phyloP scores from a whole-genome alignment of 176 grass and related monocot species.

The Tillandsia fasciculata region DNA sequence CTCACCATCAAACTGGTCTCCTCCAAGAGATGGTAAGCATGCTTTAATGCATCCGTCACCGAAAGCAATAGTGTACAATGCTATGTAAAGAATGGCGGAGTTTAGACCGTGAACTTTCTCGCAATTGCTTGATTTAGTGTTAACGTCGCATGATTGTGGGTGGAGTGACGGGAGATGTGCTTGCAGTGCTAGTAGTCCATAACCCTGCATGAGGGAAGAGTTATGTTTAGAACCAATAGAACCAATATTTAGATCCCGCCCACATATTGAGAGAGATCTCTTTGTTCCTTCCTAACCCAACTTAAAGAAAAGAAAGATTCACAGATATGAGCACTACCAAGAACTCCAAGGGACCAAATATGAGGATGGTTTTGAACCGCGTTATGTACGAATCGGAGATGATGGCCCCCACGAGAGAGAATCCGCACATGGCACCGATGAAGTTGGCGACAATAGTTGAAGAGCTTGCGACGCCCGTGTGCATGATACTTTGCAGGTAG shows the following conservation, averaged over 20 bases:
- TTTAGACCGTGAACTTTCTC: slow-evolving; percentile 35
- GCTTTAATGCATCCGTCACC: slow-evolving; percentile 50
- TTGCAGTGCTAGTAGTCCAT: slow-evolving; percentile 61
- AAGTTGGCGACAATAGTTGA: slow-evolving; percentile 43
- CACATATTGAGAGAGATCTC: too few species aligned
- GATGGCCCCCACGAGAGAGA: slow-evolving; percentile 49
- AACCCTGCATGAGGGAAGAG: slow-evolving; percentile 37
- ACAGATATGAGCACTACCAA: slow-evolving; percentile 32
- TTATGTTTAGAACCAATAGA: too few species aligned
- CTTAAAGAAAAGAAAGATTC: not conserved
- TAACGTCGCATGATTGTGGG: slow-evolving; percentile 33
- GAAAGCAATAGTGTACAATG: slow-evolving; percentile 46
- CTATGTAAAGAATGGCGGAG: slow-evolving; percentile 45
- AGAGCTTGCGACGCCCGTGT: slow-evolving; percentile 43
- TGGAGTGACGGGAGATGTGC: slow-evolving; percentile 49
- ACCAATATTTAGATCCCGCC: too few species aligned
- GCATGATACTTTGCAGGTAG: slow-evolving; percentile 45
- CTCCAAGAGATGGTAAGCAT: slow-evolving; percentile 55
- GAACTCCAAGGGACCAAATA: slow-evolving; percentile 52
- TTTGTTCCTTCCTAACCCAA: not conserved
- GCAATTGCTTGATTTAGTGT: slow-evolving; percentile 16
- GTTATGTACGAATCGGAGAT: slow-evolving; percentile 56
- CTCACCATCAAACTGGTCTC: slow-evolving; percentile 52
- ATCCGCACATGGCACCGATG: slow-evolving; percentile 33
- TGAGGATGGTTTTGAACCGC: slow-evolving; percentile 41